These are phyloP conservation scores for Beauveria sp. DNA, from an alignment of 2,329 filamentous ascomycete species.

Conservation along the genomic window DNA sequence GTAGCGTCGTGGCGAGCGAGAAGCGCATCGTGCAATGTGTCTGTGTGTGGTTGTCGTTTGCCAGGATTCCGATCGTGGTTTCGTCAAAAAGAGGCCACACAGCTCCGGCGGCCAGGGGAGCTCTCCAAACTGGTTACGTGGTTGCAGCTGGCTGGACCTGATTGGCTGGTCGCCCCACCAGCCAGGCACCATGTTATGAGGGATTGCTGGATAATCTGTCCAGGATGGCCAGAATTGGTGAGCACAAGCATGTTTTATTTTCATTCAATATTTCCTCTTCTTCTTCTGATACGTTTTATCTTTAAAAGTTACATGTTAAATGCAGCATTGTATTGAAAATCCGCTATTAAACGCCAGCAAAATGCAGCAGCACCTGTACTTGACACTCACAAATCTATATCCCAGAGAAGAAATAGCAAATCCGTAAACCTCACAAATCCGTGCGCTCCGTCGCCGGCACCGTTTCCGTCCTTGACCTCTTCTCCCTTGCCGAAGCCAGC, in stretches of 20 bases:
- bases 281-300: not conserved
- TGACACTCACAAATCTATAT: not conserved
- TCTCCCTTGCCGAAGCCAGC: conserved; percentile 16
- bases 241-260: no score
- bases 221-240: not conserved
- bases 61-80: conserved; percentile 11
- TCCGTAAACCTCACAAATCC: conserved; percentile 21
- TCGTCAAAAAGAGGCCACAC: conserved; percentile 20
- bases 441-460: conserved; percentile 23
- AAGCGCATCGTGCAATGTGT: conserved; percentile 28
- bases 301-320: no score
- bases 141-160: conserved; percentile 13
- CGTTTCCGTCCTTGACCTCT: conserved; percentile 19
- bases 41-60: conserved; percentile 13
- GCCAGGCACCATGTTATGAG: not conserved
- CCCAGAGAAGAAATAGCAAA: not conserved
- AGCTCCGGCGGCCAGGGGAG: conserved; percentile 17
- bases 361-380: not conserved
- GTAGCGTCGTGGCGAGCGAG: conserved; percentile 28
- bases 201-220: not conserved
- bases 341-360: conserved; percentile 1
- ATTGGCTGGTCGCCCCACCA: conserved; percentile 14
- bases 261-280: not conserved
- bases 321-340: not conserved
- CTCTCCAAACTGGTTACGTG: conserved; percentile 21